phyloP scores from a whole-genome alignment of 2,329 filamentous ascomycete species.

The Verticillium nonalfalfae region DNA sequence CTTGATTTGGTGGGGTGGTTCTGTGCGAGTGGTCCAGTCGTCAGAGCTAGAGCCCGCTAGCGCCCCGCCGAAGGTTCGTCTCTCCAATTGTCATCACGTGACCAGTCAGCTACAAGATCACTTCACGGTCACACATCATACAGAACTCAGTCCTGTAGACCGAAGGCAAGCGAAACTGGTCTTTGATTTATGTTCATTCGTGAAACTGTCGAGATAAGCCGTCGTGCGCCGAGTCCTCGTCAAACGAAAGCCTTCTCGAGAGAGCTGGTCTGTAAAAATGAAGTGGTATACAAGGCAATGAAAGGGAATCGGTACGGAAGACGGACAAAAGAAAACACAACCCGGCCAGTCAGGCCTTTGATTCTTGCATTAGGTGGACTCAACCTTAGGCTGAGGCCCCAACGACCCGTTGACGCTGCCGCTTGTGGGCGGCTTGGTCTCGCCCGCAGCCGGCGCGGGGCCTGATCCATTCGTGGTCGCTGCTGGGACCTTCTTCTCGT shows the following conservation, averaged over 20 bases:
- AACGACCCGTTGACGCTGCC: constrained; percentile 42
- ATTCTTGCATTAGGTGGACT: constrained; percentile 20
- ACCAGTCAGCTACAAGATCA: too few species aligned
- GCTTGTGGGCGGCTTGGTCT: constrained; percentile 47
- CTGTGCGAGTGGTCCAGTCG: too few species aligned
- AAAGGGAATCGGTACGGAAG: constrained; percentile 3
- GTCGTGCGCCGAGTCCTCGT: not conserved
- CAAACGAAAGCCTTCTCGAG: not conserved
- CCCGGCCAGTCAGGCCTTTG: not conserved
- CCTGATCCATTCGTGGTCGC: constrained; percentile 32
- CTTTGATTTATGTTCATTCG: not conserved
- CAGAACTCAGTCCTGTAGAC: too few species aligned
- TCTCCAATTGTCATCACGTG: too few species aligned
- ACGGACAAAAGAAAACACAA: constrained; percentile 9
- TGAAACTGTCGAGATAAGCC: not conserved
- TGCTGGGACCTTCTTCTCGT: constrained; percentile 58
- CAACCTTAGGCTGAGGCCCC: constrained; percentile 38
- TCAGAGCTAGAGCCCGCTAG: too few species aligned
- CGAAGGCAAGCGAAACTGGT: not conserved
- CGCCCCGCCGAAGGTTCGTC: too few species aligned
- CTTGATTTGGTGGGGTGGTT: not conserved
- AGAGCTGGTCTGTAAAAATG: constrained; percentile 3
- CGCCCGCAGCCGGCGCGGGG: constrained; percentile 40
- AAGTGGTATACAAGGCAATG: constrained; percentile 14
- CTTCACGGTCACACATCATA: too few species aligned